phyloP scores from a whole-genome alignment of 768 basidiomycete genomes.

The Mycena amicta region DNA sequence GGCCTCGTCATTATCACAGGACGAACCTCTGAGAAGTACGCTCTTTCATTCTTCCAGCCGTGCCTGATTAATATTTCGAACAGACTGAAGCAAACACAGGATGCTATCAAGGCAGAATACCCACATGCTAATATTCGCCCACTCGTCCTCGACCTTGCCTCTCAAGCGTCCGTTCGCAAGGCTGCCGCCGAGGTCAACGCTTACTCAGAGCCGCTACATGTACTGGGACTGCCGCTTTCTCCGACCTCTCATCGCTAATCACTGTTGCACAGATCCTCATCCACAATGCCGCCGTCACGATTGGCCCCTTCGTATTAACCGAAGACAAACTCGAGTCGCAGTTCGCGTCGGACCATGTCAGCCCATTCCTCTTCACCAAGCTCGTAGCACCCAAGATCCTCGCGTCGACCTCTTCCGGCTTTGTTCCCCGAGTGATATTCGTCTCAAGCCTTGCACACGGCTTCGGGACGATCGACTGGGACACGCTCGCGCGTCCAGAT shows the following conservation, averaged over 20 bases:
- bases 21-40: conserved; percentile 1
- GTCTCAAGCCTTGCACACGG: conserved; percentile 8
- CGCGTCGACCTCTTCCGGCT: neutral
- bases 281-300: conserved; percentile 7
- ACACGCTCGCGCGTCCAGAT: neutral
- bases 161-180: conserved; percentile 1
- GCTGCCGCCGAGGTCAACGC: conserved; percentile 15
- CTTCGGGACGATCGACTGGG: neutral
- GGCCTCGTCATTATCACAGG: conserved; percentile 9
- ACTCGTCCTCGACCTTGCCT: conserved; percentile 7
- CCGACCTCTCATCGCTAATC: neutral
- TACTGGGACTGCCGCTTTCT: neutral
- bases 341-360: conserved; percentile 3
- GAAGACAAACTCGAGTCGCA: conserved; percentile 7
- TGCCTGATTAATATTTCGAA: neutral
- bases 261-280: conserved; percentile 5
- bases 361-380: conserved; percentile 14
- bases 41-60: neutral
- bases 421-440: conserved; percentile 8
- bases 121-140: conserved; percentile 2
- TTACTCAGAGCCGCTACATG: conserved; percentile 6
- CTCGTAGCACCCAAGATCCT: conserved; percentile 6
- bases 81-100: neutral
- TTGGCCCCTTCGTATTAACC: conserved; percentile 3
- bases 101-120: conserved; percentile 1